Base-by-base conservation (phyloP, 108 stramenopile species). In the Conticribra guillardii region DNA sequence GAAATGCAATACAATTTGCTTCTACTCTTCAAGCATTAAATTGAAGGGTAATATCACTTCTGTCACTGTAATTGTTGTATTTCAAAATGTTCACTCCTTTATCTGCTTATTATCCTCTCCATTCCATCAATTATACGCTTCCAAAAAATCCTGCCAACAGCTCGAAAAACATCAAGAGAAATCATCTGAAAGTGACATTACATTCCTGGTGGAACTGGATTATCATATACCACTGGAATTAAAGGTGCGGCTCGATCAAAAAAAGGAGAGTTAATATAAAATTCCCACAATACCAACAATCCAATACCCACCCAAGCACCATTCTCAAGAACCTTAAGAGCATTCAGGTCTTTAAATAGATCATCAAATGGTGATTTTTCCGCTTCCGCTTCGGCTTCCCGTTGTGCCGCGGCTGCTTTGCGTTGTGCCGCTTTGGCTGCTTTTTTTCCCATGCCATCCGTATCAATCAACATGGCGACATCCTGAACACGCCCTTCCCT, bases 241-340 rank as follows among this genome's bases (percentile, higher is more conserved):
- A 93, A 64, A 5, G 90, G 87, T 19, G 87, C 87, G 1, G 90
- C 88, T 44, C 94, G 73, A 0, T 93, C 90, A 69, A 96, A 96
- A 59, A 96, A 82, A 5, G 94, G 94, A 53, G 88, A 87, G 65
- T 96, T 96, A 37, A 96, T 82, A 67, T 93, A 96, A 58, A 93
- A 19, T 76, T 96, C 94, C 94, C 94, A 96, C 22, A 68, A 60
- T 8, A 96, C 84, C 62, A 96, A 63, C 9, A 87, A 23, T 24
- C 79, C 87, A 65, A 96, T 96, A 9, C 91, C 88, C 21, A 69
- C 67, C 94, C 94, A 96, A 16, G 94, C 85, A 30, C 85, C 87
- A 54, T 68, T 77, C 82, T 91, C 90, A 4, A 91, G 59, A 27
- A 86, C 46, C 67, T 85, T 70, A 41, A 82, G 37, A 33, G 79